Evolutionary conservation across 106 monocot species (phyloP).

Genomic region (Narthecium ossifragum): DNA sequence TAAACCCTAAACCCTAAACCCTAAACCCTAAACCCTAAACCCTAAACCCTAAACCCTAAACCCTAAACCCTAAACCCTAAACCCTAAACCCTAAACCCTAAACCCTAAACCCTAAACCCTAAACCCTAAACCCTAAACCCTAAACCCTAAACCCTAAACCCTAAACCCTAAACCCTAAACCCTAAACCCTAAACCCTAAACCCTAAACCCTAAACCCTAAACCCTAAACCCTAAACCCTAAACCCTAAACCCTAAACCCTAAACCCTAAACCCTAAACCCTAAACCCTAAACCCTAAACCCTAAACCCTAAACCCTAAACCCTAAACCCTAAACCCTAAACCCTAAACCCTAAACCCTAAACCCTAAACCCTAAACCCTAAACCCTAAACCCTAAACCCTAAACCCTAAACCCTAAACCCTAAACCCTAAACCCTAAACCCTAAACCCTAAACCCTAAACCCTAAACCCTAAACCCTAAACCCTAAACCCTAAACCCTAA

Average conservation of each 20-base stretch:
- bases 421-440: slow-evolving; percentile 2
- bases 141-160: background rate
- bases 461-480: background rate
- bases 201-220: background rate
- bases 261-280: background rate
- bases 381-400: slow-evolving; percentile 14
- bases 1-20: background rate
- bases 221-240: background rate
- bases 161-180: background rate
- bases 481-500: slow-evolving; percentile 11
- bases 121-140: slow-evolving; percentile 3
- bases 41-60: background rate
- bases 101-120: slow-evolving; percentile 4
- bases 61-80: background rate
- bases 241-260: background rate
- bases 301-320: slow-evolving; percentile 8
- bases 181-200: slow-evolving; percentile 1
- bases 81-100: background rate
- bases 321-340: slow-evolving; percentile 4
- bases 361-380: slow-evolving; percentile 18
- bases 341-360: slow-evolving; percentile 1
- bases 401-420: slow-evolving; percentile 3
- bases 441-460: slow-evolving; percentile 2
- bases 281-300: slow-evolving; percentile 1
- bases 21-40: slow-evolving; percentile 5